phyloP scores from a whole-genome alignment of 441 rosid genomes.

The Populus hybrid region DNA sequence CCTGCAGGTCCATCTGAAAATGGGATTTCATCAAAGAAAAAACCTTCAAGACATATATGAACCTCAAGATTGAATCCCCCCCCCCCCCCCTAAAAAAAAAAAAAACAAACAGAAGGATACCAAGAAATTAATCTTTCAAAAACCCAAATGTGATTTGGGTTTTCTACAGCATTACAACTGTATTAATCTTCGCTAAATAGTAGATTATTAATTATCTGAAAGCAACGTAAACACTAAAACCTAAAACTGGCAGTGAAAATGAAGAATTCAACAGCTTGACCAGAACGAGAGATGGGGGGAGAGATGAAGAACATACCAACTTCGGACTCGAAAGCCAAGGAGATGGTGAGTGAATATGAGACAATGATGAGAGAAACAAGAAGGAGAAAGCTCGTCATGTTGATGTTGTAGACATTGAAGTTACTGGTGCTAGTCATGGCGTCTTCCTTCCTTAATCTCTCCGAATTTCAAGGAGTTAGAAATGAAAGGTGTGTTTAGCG shows the following conservation, averaged over 20 bases:
- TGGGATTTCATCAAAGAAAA: not conserved
- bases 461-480: not conserved
- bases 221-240: too few relatives aligned
- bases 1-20: not conserved
- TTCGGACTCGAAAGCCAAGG: not conserved
- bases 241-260: not conserved
- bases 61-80: not conserved
- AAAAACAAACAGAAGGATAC: too few relatives aligned
- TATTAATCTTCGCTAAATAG: too few relatives aligned
- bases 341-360: not conserved
- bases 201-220: too few relatives aligned
- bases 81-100: not conserved
- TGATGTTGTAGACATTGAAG: not conserved
- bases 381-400: not conserved
- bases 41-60: too few relatives aligned
- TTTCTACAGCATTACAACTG: too few relatives aligned
- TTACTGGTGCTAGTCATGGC: not conserved
- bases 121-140: too few relatives aligned
- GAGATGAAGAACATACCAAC: conserved; percentile 2
- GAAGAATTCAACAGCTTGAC: not conserved
- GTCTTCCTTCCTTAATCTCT: not conserved
- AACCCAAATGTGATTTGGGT: too few relatives aligned
- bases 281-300: not conserved
- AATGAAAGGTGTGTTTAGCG: not conserved
- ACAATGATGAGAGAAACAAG: not conserved